Evolutionary conservation across 2,329 filamentous ascomycete species (phyloP), one percentile per base, ranked within the genome.

Genomic region (Curvularia hawaiiensis): DNA sequence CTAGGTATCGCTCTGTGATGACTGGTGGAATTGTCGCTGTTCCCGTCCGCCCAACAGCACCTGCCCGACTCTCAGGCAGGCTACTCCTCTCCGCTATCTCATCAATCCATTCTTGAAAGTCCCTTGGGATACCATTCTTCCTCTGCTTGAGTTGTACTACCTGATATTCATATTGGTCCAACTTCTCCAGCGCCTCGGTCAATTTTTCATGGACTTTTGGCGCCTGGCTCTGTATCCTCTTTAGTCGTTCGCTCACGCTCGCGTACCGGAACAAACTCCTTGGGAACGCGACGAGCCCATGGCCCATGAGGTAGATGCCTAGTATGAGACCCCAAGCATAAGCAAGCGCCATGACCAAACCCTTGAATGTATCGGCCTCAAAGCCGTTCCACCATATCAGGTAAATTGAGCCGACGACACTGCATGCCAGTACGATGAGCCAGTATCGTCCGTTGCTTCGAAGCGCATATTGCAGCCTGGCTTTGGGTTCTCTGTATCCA

Each of bases 221-320:
- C 5, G 95, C 95, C 60, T 89, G 85, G 9, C 82, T 81, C 72
- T 98, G 92, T 35, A 97, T 81, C 35, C 90, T 83, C 59, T 88
- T 88, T 46, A 99, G 77, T 54, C 88, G 85, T 48, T 86, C 86
- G 63, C 88, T 90, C 45, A 93, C 86, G 71, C 88, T 92, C 31
- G 92, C 89, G 71, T 91, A 90, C 58, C 89, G 87, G 69, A 95
- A 89, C 16, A 99, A 80, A 38, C 85, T 86, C 63, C 94, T 84
- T 0, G 95, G 95, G 56, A 99, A 90, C 1, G 93, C 90, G 31
- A 99, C 95, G 26, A 99, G 82, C 8, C 95, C 95, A 76, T 99
- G 95, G 7, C 95, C 95, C 94, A 99, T 98, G 40, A 99, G 83
- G 71, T 97, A 98, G 61, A 99, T 97, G 45, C 93, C 95, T 51